Conservation (phyloP, 202 grass and related monocot genomes). For the Panicum virgatum region DNA sequence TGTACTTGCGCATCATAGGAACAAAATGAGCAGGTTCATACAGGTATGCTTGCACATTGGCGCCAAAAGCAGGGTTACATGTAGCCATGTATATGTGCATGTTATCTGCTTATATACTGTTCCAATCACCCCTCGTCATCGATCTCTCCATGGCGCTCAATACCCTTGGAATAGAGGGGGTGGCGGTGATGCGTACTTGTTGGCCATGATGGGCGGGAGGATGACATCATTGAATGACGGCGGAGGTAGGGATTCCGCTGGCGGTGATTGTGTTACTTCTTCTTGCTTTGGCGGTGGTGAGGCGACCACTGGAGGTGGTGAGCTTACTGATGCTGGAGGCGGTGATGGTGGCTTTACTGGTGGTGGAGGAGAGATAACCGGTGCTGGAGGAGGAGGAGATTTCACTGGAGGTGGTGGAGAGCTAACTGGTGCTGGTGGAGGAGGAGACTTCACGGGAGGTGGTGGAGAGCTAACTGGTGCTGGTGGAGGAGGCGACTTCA, state of each 20-base stretch:
- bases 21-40: not conserved
- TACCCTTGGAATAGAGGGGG: constrained; percentile 80
- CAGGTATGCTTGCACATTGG: not conserved
- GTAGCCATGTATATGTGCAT: not conserved
- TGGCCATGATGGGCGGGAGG: constrained; percentile 52
- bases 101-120: not conserved
- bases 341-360: not conserved
- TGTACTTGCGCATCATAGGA: not conserved
- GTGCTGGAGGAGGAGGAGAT: too few species aligned
- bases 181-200: constrained; percentile 70
- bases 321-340: constrained; percentile 9
- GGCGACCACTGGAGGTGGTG: constrained; percentile 17
- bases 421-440: too few species aligned
- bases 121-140: not conserved
- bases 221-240: constrained; percentile 30
- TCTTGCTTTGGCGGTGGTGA: constrained; percentile 15
- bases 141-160: constrained; percentile 33
- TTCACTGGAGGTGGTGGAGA: too few species aligned
- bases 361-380: too few species aligned
- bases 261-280: constrained; percentile 11
- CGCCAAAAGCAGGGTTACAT: not conserved
- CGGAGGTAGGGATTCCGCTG: constrained; percentile 14
- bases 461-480: not conserved
- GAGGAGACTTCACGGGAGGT: too few species aligned
- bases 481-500: constrained; percentile 13